Conservation (phyloP, 192 early-diverging fungal genomes). For the Backusella sp. region DNA sequence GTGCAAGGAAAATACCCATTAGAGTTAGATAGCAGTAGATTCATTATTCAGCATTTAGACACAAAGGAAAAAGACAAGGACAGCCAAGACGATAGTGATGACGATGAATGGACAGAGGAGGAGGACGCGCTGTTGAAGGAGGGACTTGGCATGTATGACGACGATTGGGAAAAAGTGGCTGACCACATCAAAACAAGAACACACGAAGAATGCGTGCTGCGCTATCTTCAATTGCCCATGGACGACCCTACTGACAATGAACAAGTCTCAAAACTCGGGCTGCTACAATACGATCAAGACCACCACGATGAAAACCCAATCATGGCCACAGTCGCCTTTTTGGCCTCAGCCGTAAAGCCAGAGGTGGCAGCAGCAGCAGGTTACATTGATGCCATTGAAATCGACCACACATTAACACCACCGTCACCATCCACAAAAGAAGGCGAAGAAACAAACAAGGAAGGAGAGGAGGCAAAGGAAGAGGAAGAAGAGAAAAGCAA, state of each 20-base stretch:
- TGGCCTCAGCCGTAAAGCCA: constrained; percentile 85
- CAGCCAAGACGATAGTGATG: constrained; percentile 51
- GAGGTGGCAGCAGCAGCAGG: constrained; percentile 85
- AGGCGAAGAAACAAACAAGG: constrained; percentile 7
- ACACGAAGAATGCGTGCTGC: constrained; percentile 89
- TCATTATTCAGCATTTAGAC: constrained; percentile 33
- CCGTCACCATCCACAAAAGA: background rate
- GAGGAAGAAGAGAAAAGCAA: background rate
- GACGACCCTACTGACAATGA: constrained; percentile 73
- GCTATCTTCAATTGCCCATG: constrained; percentile 87
- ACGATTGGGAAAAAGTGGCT: constrained; percentile 92
- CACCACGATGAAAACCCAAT: constrained; percentile 48
- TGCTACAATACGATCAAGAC: constrained; percentile 62
- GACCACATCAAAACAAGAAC: constrained; percentile 90
- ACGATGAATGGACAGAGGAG: constrained; percentile 81
- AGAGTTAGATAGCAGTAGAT: background rate
- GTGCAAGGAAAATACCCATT: constrained; percentile 21
- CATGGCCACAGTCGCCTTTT: constrained; percentile 81
- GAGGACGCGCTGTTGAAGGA: constrained; percentile 87
- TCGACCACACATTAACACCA: constrained; percentile 14
- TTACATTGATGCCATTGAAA: constrained; percentile 33
- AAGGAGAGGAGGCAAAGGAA: constrained; percentile 32
- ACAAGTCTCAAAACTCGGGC: constrained; percentile 50
- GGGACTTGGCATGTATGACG: constrained; percentile 88
- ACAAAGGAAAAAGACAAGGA: constrained; percentile 45